Conservation (phyloP, 164 flowering plant species). For the Pachysandra terminalis region DNA sequence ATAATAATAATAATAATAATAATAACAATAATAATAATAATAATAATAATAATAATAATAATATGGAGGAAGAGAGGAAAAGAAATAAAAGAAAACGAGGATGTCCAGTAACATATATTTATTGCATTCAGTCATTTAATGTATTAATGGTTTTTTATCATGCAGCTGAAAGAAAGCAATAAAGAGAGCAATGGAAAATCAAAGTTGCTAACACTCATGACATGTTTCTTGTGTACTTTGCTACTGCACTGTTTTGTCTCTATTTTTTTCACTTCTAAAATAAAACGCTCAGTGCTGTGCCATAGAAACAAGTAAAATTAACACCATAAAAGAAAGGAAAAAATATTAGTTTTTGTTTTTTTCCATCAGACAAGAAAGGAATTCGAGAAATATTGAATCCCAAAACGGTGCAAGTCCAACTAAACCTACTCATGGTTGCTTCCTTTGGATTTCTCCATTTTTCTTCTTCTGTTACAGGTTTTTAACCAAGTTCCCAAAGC, state of each 20-base stretch:
- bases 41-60: too few relatives aligned
- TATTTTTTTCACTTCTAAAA: not conserved
- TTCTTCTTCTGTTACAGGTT: not conserved
- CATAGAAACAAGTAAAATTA: not conserved
- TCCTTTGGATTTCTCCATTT: not conserved
- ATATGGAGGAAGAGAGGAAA: too few relatives aligned
- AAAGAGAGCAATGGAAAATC: not conserved
- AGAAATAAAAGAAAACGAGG: too few relatives aligned
- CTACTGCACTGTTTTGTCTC: not conserved
- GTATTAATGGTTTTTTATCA: too few relatives aligned
- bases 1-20: too few relatives aligned
- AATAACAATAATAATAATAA: too few relatives aligned
- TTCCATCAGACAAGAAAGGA: conserved; percentile 4
- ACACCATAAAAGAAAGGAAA: not conserved
- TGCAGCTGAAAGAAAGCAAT: too few relatives aligned
- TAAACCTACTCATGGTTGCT: not conserved
- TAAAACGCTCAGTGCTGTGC: not conserved
- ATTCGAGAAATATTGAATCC: not conserved
- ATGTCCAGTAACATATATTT: too few relatives aligned
- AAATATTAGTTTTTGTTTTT: not conserved
- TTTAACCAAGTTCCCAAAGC: not conserved
- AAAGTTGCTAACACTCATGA: not conserved
- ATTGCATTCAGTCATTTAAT: too few relatives aligned
- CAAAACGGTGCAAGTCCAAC: conserved; percentile 13
- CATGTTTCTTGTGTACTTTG: not conserved